Conservation (phyloP, 2,329 filamentous ascomycete genomes). For the Neopestalotiopsis sp. region DNA sequence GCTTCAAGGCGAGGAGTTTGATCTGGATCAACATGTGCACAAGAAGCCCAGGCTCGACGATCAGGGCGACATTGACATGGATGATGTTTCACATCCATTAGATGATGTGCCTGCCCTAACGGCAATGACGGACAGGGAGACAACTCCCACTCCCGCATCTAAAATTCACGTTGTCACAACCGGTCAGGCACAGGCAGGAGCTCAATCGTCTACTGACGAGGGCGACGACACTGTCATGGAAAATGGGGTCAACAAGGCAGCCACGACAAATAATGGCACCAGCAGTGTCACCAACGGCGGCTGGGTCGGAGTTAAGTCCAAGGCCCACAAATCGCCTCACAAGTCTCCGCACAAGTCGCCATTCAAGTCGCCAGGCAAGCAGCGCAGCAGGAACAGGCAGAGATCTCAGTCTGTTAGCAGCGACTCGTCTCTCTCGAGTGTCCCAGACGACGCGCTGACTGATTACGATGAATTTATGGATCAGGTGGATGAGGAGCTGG, state of each 20-base stretch:
- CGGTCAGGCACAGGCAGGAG: background rate
- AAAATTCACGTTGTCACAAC: background rate
- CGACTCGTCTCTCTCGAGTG: conserved; percentile 37
- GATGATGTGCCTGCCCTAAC: background rate
- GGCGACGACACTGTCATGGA: background rate
- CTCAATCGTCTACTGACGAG: background rate
- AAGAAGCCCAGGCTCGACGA: conserved; percentile 36
- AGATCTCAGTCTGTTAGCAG: conserved; percentile 36
- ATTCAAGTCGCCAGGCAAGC: conserved; percentile 21
- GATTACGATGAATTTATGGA: conserved; percentile 36
- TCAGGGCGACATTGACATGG: background rate
- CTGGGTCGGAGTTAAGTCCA: conserved; percentile 14
- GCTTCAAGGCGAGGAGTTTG: conserved; percentile 14
- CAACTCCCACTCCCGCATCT: conserved; percentile 5
- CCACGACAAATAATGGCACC: background rate
- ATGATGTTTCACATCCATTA: background rate
- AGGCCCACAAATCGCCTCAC: conserved; percentile 24
- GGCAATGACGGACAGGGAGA: background rate
- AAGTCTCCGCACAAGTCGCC: conserved; percentile 26
- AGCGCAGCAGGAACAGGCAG: conserved; percentile 28
- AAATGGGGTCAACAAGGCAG: background rate
- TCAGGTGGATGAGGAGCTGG: conserved; percentile 33
- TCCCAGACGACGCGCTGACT: conserved; percentile 36
- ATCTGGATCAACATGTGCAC: conserved; percentile 32
- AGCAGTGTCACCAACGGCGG: conserved; percentile 3